A percentile compares a stretch with the other conserved stretches of the same genome.
Conservation (phyloP, 805 yeast species). For the Barnettozyma wickerhamii region DNA sequence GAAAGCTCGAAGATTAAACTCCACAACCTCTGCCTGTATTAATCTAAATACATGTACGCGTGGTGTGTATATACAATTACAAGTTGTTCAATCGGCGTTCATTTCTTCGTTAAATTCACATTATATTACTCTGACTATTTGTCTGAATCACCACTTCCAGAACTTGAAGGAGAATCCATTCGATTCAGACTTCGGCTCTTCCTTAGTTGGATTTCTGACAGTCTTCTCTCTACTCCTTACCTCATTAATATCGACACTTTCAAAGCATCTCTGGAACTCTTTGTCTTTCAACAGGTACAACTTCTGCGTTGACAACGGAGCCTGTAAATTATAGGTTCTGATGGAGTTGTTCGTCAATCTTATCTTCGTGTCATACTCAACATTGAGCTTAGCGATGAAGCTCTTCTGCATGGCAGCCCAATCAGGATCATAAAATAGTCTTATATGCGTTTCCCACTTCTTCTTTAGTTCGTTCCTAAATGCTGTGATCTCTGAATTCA, state of each 20-base stretch:
- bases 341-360: slow-evolving; percentile 42
- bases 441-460: slow-evolving; percentile 32
- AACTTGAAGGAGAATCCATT: slow-evolving; percentile 1
- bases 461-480: slow-evolving; percentile 44
- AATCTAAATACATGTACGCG: no score
- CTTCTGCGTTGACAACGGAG: slow-evolving; percentile 56
- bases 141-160: slow-evolving; percentile 8
- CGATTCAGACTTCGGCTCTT: background rate
- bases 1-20: no score
- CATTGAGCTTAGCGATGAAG: slow-evolving; percentile 15
- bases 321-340: slow-evolving; percentile 58
- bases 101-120: no score
- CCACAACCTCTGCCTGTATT: no score
- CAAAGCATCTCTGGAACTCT: slow-evolving; percentile 39
- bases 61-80: no score
- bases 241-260: slow-evolving; percentile 25
- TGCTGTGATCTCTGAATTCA: slow-evolving; percentile 40
- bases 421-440: slow-evolving; percentile 11
- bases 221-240: slow-evolving; percentile 7
- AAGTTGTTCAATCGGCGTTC: no score
- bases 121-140: no score
- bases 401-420: slow-evolving; percentile 10
- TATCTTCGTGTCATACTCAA: slow-evolving; percentile 30
- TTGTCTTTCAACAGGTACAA: slow-evolving; percentile 42
- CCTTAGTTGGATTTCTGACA: background rate